A percentile compares a stretch with the other conserved stretches of the same genome.
Conservation (phyloP, 1,284 basidiomycete species). For the Volvariella surrecta region DNA sequence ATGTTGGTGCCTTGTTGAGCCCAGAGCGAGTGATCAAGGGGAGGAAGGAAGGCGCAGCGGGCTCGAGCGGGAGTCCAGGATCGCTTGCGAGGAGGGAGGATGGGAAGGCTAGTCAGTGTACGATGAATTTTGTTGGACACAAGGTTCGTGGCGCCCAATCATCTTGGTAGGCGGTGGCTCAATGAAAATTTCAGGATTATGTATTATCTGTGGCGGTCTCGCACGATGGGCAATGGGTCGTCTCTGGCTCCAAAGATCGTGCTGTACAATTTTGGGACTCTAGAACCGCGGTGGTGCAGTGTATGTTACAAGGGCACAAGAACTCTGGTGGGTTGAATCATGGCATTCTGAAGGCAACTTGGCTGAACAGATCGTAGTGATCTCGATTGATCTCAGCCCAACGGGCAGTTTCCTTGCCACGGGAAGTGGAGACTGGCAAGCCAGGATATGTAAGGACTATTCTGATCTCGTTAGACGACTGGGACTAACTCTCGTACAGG, state of each 20-base stretch:
- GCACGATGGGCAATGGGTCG: constrained; percentile 82
- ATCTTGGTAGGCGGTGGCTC: background rate
- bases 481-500: too few species aligned
- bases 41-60: background rate
- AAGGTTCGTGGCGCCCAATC: constrained; percentile 41
- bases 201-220: constrained; percentile 76
- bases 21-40: constrained; percentile 6
- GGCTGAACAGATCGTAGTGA: constrained; percentile 38
- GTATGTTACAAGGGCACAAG: constrained; percentile 86
- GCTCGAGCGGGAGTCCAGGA: constrained; percentile 3
- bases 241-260: constrained; percentile 87
- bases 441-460: constrained; percentile 77
- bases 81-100: constrained; percentile 17
- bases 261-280: constrained; percentile 88
- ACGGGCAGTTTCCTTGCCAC: constrained; percentile 73
- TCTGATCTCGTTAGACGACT: too few species aligned
- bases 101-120: constrained; percentile 33
- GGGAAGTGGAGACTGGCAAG: constrained; percentile 82
- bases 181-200: constrained; percentile 46
- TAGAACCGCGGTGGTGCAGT: constrained; percentile 64
- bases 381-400: constrained; percentile 77
- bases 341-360: constrained; percentile 1
- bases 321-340: constrained; percentile 52
- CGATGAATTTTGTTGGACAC: constrained; percentile 73
- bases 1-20: constrained; percentile 44